Conservation (phyloP, 179 eudicot species). For the Spinacia oleracea region DNA sequence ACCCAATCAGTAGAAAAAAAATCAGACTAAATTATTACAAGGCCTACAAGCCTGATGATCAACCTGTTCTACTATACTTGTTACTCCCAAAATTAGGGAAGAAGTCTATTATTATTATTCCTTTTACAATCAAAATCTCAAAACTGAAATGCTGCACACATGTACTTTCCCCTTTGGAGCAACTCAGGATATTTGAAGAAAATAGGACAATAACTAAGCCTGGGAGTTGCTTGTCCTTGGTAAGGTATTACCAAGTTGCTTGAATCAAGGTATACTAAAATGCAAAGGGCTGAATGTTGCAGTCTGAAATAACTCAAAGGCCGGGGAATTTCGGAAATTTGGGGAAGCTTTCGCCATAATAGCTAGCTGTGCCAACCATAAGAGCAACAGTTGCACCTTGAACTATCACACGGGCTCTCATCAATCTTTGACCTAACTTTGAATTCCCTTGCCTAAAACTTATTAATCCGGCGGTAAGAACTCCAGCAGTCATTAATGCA, state of each 20-base stretch:
- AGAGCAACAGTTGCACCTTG: conserved; percentile 93
- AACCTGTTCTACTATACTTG: neutral
- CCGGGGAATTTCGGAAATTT: conserved; percentile 47
- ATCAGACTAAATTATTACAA: neutral
- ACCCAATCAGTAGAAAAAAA: neutral
- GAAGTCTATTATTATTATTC: neutral
- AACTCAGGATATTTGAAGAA: neutral
- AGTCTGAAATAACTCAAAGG: conserved; percentile 8
- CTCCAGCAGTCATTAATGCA: conserved; percentile 88
- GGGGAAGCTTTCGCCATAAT: conserved; percentile 71
- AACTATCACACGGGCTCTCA: conserved; percentile 90
- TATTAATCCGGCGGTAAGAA: conserved; percentile 80
- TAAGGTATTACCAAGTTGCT: neutral
- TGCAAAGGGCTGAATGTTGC: neutral
- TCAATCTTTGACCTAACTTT: conserved; percentile 73
- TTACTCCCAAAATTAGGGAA: neutral
- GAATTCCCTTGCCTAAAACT: conserved; percentile 88
- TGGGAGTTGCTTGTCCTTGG: neutral
- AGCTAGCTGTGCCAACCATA: conserved; percentile 78
- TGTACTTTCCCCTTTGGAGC: neutral
- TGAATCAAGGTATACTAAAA: neutral
- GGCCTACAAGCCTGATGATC: neutral
- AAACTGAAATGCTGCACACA: conserved; percentile 8
- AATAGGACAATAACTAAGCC: neutral
- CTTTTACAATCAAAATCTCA: neutral